phyloP scores from a whole-genome alignment of 805 yeast genomes.

The Diddensiella santjacobensis region DNA sequence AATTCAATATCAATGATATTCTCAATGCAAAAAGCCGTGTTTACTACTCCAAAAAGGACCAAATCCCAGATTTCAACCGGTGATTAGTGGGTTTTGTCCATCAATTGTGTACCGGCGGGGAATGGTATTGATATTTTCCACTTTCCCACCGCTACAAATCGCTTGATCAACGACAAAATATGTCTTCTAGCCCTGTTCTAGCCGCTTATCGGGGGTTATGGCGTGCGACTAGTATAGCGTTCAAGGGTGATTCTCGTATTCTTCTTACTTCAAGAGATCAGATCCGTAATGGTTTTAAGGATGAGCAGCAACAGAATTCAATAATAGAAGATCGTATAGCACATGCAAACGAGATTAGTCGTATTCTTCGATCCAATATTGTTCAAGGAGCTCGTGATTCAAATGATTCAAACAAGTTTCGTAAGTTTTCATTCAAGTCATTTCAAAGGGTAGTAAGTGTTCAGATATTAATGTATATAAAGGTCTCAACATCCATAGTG shows the following conservation, averaged over 20 bases:
- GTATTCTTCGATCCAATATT: slow-evolving; percentile 65
- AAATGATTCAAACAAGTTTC: slow-evolving; percentile 24
- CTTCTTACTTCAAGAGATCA: slow-evolving; percentile 20
- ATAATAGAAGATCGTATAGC: slow-evolving; percentile 51
- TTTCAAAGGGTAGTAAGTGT: too few species aligned
- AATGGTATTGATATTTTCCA: too few species aligned
- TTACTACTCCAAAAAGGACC: too few species aligned
- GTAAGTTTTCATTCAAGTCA: slow-evolving; percentile 17
- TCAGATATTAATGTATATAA: not conserved
- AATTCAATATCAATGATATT: too few species aligned
- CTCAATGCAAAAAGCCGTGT: too few species aligned
- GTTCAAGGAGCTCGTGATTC: slow-evolving; percentile 65
- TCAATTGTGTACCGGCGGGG: too few species aligned
- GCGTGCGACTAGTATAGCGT: slow-evolving; percentile 34
- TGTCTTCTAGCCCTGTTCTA: too few species aligned
- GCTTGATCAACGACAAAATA: too few species aligned
- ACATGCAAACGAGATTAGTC: slow-evolving; percentile 65
- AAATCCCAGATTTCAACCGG: too few species aligned
- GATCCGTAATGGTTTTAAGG: slow-evolving; percentile 21
- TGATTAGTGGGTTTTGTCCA: too few species aligned
- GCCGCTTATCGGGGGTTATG: slow-evolving; percentile 28
- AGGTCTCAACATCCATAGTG: slow-evolving; percentile 66
- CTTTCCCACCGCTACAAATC: too few species aligned
- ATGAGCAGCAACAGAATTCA: slow-evolving; percentile 21
- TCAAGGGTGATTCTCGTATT: slow-evolving; percentile 23